Evolutionary conservation across 2,329 filamentous ascomycete genomes (phyloP), one percentile per base, ranked within the genome.

Genomic region (Xylaria digitata): DNA sequence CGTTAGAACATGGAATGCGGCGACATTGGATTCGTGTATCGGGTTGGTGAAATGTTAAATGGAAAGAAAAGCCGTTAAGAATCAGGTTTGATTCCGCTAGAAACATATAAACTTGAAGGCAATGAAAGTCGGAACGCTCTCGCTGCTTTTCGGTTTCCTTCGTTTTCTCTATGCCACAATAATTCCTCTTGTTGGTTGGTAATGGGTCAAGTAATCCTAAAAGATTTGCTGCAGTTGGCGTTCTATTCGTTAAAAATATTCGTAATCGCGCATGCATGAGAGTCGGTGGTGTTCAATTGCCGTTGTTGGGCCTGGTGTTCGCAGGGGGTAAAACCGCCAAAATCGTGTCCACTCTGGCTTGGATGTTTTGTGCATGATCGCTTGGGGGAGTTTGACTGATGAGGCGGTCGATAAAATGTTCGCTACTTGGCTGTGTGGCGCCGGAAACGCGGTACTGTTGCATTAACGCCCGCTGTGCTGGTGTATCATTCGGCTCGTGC

Each of bases 391-490:
- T 40, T n/a, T 37, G 17, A 15, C 65, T 37, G 15, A 56, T 21
- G 13, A 69, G 8, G 48, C 67, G 67, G 37, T 69, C 34, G 11
- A n/a, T 48, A 15, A 49, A 11, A 40, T 69, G 52, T 37, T 69
- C 64, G 23, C 37, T 32, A 32, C 42, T 9, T 52, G 34, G 49
- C 53, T 65, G 56, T 7, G 8, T 67, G 52, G 60, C 61, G 46
- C 49, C n/a, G 11, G 54, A 52, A 43, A 67, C n/a, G 53, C 64
- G 52, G 19, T 40, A 50, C n/a, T 46, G 11, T 61, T 40, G 64
- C 67, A 67, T 64, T 26, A 34, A 54, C 11, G 34, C 57, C 11
- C 21, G 64, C 13, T 72, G 65, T n/a, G 62, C 23, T n/a, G 63
- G 6, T 40, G 67, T 61, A 43, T 43, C 40, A 3, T 46, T 57